Evolutionary conservation across 768 basidiomycete genomes (phyloP).

Genomic region (button mushroom (Agaricus bisporus)): DNA sequence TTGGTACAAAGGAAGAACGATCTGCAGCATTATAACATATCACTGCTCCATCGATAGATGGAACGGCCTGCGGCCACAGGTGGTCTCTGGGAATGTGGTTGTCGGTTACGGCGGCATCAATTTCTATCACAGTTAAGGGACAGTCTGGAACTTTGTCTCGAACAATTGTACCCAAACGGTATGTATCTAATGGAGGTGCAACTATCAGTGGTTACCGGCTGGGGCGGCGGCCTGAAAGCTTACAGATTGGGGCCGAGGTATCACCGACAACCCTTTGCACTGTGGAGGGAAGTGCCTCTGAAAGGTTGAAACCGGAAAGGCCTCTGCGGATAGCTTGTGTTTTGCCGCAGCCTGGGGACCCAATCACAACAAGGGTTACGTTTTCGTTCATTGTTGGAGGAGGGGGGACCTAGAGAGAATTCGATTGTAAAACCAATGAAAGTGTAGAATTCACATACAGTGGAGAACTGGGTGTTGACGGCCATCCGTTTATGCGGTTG

Average conservation of each 20-base stretch:
- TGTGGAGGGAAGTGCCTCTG: conserved; percentile 32
- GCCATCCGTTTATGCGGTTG: conserved; percentile 26
- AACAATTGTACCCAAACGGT: conserved; percentile 18
- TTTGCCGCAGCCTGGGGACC: conserved; percentile 78
- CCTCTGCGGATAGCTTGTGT: conserved; percentile 76
- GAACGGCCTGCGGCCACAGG: conserved; percentile 48
- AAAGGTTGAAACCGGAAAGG: conserved; percentile 53
- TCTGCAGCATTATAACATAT: conserved; percentile 81
- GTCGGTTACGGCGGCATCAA: conserved; percentile 38
- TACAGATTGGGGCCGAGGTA: conserved; percentile 7
- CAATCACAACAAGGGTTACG: conserved; percentile 73
- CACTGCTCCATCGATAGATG: conserved; percentile 69
- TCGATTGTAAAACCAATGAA: not conserved
- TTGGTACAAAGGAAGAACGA: conserved; percentile 53
- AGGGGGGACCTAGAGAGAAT: not conserved
- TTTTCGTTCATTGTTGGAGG: conserved; percentile 15
- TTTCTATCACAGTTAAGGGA: conserved; percentile 48
- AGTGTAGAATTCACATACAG: conserved; percentile 17
- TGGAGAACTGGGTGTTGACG: conserved; percentile 28
- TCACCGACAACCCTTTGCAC: conserved; percentile 5
- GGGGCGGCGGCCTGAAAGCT: not conserved
- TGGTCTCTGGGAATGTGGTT: conserved; percentile 18
- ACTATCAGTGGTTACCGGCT: not conserved
- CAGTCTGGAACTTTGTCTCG: conserved; percentile 26
- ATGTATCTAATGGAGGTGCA: conserved; percentile 21